A percentile compares a stretch with the other conserved stretches of the same genome.
Conservation (phyloP, 225 moss, liverwort and hornwort genomes). For the Physcomitrellopsis africana region DNA sequence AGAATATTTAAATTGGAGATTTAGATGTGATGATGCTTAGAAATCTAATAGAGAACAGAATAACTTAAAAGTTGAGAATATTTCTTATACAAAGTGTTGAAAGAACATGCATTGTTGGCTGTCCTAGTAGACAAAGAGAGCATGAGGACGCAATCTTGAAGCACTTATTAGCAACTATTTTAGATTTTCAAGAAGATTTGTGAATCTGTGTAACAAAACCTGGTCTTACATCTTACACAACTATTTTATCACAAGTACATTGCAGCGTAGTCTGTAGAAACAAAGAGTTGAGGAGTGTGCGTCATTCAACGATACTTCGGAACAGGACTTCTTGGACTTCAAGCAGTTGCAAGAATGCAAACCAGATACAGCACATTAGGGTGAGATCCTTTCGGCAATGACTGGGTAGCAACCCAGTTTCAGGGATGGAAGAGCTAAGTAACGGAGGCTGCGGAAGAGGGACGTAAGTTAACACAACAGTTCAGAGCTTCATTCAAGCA, state of each 20-base stretch:
- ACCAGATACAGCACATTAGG: constrained; percentile 27
- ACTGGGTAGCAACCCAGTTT: constrained; percentile 26
- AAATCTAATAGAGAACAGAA: constrained; percentile 29
- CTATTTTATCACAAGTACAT: constrained; percentile 30
- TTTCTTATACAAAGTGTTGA: constrained; percentile 9
- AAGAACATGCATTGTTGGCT: constrained; percentile 21
- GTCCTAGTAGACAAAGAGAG: not conserved
- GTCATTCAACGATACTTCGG: constrained; percentile 27
- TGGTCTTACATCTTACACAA: not conserved
- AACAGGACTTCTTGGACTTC: constrained; percentile 32
- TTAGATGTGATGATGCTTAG: no score
- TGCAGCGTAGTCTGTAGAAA: constrained; percentile 49
- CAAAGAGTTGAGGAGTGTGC: constrained; percentile 42
- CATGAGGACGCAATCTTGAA: not conserved
- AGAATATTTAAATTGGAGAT: no score
- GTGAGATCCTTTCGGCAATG: constrained; percentile 17
- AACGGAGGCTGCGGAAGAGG: constrained; percentile 31
- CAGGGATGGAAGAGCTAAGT: constrained; percentile 34
- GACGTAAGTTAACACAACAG: constrained; percentile 38
- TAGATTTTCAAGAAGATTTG: constrained; percentile 28
- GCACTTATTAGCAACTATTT: constrained; percentile 18
- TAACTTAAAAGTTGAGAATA: constrained; percentile 34
- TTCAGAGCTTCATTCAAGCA: constrained; percentile 42
- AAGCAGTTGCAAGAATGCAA: constrained; percentile 32
- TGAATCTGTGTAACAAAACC: constrained; percentile 30